These are phyloP conservation scores for Scedosporium apiospermum DNA, from an alignment of 2,329 filamentous ascomycete species.

Conservation along the genomic window DNA sequence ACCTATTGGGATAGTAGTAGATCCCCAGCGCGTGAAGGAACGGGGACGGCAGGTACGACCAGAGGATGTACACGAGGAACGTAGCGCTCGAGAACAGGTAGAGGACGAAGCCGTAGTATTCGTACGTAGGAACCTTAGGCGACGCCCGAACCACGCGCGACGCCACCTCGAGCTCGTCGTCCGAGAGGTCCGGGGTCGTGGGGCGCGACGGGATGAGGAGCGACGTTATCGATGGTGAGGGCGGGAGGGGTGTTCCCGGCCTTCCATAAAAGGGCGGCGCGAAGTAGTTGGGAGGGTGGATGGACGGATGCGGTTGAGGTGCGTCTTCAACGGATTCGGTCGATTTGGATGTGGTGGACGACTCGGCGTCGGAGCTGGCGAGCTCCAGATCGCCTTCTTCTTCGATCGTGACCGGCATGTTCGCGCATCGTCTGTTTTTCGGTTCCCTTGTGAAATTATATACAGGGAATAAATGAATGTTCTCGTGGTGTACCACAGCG, in stretches of 20 bases:
- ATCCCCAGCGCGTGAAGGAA: constrained; percentile 90
- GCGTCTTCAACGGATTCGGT: not conserved
- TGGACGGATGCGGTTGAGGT: not conserved
- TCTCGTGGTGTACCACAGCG: too few relatives aligned
- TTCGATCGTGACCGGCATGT: not conserved
- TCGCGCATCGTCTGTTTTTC: not conserved
- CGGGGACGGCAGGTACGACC: constrained; percentile 86
- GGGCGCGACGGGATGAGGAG: constrained; percentile 85
- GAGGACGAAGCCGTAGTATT: constrained; percentile 97
- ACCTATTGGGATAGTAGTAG: constrained; percentile 92
- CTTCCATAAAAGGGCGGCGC: constrained; percentile 92
- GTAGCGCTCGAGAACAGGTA: constrained; percentile 80
- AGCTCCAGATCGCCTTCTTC: constrained; percentile 1
- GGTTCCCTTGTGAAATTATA: too few relatives aligned
- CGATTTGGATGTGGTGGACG: constrained; percentile 6
- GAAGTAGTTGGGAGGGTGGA: constrained; percentile 38
- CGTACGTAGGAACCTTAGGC: constrained; percentile 95
- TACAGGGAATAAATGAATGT: too few relatives aligned
- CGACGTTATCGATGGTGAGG: constrained; percentile 85
- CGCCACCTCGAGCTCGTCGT: constrained; percentile 71
- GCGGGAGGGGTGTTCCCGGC: constrained; percentile 88
- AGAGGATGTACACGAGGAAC: constrained; percentile 65
- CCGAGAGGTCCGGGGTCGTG: constrained; percentile 84
- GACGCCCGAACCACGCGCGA: constrained; percentile 78
- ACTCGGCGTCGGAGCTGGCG: constrained; percentile 6